phyloP scores from a whole-genome alignment of 768 basidiomycete genomes.

The Psilocybe subaeruginosa region DNA sequence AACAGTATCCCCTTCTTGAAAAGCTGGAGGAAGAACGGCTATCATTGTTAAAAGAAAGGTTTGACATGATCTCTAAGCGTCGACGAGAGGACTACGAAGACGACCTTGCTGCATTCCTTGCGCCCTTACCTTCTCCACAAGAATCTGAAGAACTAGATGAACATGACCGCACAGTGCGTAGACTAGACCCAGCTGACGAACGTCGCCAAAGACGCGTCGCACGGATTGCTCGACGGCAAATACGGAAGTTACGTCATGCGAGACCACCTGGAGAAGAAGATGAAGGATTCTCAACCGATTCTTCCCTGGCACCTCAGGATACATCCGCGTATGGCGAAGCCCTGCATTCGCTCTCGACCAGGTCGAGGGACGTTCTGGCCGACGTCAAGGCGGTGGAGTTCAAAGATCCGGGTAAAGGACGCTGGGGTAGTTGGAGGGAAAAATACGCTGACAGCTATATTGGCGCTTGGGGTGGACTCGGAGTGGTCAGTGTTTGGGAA shows the following conservation, averaged over 20 bases:
- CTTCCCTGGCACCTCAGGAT: constrained; percentile 68
- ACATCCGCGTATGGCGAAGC: constrained; percentile 71
- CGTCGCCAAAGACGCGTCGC: constrained; percentile 61
- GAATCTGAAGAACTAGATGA: constrained; percentile 53
- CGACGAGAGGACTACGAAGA: constrained; percentile 79
- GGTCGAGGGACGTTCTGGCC: constrained; percentile 62
- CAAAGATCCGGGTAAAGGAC: constrained; percentile 72
- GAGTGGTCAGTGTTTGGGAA: constrained; percentile 89
- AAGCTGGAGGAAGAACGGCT: constrained; percentile 76
- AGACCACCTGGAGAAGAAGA: constrained; percentile 41
- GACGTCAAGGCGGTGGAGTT: constrained; percentile 90
- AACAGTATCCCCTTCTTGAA: constrained; percentile 81
- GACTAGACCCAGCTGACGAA: constrained; percentile 44
- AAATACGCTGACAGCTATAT: constrained; percentile 80
- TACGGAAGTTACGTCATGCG: constrained; percentile 37
- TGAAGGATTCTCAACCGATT: constrained; percentile 90
- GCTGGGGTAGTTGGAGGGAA: constrained; percentile 71
- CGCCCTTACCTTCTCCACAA: constrained; percentile 40
- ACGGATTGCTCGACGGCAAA: constrained; percentile 57
- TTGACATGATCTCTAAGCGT: constrained; percentile 68
- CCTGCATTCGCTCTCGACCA: constrained; percentile 49
- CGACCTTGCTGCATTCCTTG: constrained; percentile 74
- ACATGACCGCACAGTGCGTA: constrained; percentile 53
- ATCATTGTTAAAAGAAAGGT: constrained; percentile 74
- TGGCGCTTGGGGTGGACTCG: constrained; percentile 91